A percentile compares a stretch with the other conserved stretches of the same genome.
These are phyloP conservation scores for Xylariaceae sp. DNA, from an alignment of 2,329 filamentous ascomycete species.

Conservation along the genomic window DNA sequence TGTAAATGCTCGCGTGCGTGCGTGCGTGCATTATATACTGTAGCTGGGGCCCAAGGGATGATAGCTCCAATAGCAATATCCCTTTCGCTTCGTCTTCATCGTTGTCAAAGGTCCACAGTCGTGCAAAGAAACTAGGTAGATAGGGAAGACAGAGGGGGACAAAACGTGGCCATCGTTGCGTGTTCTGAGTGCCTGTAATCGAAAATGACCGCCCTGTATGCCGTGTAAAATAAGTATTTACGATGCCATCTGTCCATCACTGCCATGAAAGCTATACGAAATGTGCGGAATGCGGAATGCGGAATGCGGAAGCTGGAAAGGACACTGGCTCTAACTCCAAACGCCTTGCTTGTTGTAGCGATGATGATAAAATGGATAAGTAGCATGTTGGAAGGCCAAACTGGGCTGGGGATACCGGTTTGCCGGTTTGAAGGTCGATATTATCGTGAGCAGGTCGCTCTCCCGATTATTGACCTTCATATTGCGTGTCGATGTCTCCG, in stretches of 20 bases:
- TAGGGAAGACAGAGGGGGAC: constrained; percentile 2
- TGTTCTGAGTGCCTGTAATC: constrained; percentile 26
- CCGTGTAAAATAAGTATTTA: constrained; percentile 16
- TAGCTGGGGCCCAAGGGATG: constrained; percentile 15
- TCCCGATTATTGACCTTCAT: constrained; percentile 3
- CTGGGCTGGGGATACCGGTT: constrained; percentile 1
- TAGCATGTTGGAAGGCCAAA: constrained; percentile 3
- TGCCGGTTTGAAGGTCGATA: constrained; percentile 6
- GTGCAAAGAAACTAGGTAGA: constrained; percentile 22
- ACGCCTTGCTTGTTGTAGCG: constrained; percentile 18
- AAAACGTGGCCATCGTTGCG: constrained; percentile 23
- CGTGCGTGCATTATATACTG: constrained; percentile 27
- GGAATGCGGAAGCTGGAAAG: constrained; percentile 15
- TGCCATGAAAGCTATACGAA: constrained; percentile 28
- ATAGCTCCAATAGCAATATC: constrained; percentile 21
- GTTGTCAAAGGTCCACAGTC: constrained; percentile 28
- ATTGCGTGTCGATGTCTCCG: constrained; percentile 3
- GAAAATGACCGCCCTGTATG: constrained; percentile 16
- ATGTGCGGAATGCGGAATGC: background rate
- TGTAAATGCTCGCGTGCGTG: constrained; percentile 22
- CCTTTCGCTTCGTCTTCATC: constrained; percentile 18
- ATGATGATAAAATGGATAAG: constrained; percentile 10
- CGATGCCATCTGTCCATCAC: constrained; percentile 13
- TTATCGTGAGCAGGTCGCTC: constrained; percentile 13
- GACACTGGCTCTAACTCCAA: constrained; percentile 15